Conservation (phyloP, 2,329 filamentous ascomycete species). For the Cordyceps cicadae region DNA sequence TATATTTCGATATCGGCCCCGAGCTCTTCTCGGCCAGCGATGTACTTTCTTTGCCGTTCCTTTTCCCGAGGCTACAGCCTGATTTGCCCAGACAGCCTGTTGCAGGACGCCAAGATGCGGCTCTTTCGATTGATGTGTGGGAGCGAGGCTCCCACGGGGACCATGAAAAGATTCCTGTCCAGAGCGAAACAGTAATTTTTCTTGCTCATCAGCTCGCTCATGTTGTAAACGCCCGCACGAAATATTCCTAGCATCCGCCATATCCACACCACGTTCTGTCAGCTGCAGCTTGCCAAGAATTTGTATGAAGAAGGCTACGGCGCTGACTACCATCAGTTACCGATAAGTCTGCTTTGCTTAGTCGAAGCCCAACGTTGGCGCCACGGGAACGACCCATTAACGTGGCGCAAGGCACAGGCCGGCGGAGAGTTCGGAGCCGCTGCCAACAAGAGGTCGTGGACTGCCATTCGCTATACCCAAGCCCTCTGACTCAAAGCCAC, state of each 20-base stretch:
- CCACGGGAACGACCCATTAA: no score
- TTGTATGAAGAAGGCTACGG: not conserved
- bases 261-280: not conserved
- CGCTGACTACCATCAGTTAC: not conserved
- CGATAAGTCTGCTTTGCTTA: conserved; percentile 6
- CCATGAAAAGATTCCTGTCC: not conserved
- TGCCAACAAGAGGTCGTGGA: not conserved
- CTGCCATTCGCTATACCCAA: not conserved
- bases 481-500: not conserved
- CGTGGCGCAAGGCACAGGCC: not conserved
- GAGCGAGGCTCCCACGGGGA: no score
- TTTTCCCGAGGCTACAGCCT: no score
- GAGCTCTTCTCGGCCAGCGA: no score
- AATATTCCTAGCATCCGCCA: not conserved
- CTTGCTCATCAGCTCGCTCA: not conserved
- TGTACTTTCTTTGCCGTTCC: no score
- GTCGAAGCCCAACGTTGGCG: no score
- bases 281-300: not conserved
- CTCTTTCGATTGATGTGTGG: no score
- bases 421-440: not conserved
- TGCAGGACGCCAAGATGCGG: no score
- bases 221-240: not conserved
- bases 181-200: not conserved
- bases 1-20: no score
- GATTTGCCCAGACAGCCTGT: no score